phyloP scores from a whole-genome alignment of 1,139 yeast species.

The Debaryomycetaceae sp. region DNA sequence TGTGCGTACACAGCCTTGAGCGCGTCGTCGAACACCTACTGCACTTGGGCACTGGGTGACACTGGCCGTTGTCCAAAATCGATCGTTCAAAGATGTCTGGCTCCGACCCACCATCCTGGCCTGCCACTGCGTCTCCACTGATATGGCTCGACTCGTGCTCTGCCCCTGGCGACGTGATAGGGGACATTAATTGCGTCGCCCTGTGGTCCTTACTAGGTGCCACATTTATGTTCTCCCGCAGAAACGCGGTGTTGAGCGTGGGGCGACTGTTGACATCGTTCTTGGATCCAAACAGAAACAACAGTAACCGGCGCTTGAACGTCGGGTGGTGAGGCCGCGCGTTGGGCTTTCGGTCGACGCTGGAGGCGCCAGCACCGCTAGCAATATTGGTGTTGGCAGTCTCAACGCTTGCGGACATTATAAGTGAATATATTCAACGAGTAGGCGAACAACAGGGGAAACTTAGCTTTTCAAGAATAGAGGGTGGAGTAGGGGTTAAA shows the following conservation, averaged over 20 bases:
- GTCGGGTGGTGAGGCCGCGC: slow-evolving; percentile 1
- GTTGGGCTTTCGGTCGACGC: neutral
- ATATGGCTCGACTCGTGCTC: slow-evolving; percentile 2
- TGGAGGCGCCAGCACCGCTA: slow-evolving; percentile 7
- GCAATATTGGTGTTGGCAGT: slow-evolving; percentile 6
- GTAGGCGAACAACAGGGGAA: no score
- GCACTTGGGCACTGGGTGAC: slow-evolving; percentile 13
- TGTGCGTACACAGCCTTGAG: slow-evolving; percentile 24
- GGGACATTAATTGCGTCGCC: slow-evolving; percentile 11
- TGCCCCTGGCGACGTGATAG: slow-evolving; percentile 11
- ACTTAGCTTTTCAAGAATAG: no score
- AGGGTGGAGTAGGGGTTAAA: no score
- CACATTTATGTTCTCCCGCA: no score
- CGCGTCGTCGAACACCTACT: slow-evolving; percentile 12
- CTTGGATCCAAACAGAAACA: slow-evolving; percentile 5
- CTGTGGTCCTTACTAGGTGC: no score
- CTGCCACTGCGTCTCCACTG: no score
- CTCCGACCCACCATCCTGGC: no score
- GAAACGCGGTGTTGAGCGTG: no score
- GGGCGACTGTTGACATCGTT: no score
- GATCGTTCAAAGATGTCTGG: slow-evolving; percentile 53
- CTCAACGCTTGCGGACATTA: no score
- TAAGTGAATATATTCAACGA: no score
- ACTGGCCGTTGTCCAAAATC: slow-evolving; percentile 45
- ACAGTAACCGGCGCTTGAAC: slow-evolving; percentile 3